Conservation (phyloP, 1,284 basidiomycete genomes). For the Trametes sp. region DNA sequence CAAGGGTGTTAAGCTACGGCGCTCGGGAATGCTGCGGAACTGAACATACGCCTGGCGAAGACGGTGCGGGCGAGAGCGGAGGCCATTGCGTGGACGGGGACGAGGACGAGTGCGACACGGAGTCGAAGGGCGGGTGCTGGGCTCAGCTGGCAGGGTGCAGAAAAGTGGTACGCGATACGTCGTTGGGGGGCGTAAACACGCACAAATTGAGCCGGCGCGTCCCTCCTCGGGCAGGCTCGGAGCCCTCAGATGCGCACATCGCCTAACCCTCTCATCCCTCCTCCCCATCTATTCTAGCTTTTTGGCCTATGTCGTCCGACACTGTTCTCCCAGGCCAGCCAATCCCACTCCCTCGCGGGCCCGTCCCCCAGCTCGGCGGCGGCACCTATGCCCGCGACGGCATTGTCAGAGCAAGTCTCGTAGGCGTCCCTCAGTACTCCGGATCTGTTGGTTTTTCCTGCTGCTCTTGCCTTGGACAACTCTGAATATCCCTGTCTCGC, state of each 20-base stretch:
- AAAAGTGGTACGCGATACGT: slow-evolving; percentile 31
- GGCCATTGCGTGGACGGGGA: slow-evolving; percentile 54
- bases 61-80: slow-evolving; percentile 66
- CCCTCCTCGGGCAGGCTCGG: slow-evolving; percentile 31
- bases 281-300: slow-evolving; percentile 6
- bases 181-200: slow-evolving; percentile 47
- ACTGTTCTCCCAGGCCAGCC: slow-evolving; percentile 86
- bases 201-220: slow-evolving; percentile 37
- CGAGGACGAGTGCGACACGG: slow-evolving; percentile 24
- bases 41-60: slow-evolving; percentile 67
- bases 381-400: slow-evolving; percentile 78
- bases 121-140: slow-evolving; percentile 21
- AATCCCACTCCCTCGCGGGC: slow-evolving; percentile 64
- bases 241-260: slow-evolving; percentile 17
- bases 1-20: slow-evolving; percentile 15
- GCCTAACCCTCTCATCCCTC: slow-evolving; percentile 17
- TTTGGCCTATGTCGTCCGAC: slow-evolving; percentile 47
- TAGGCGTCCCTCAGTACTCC: slow-evolving; percentile 69
- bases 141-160: slow-evolving; percentile 28
- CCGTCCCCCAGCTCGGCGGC: slow-evolving; percentile 65
- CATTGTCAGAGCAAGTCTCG: slow-evolving; percentile 74
- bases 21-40: slow-evolving; percentile 1
- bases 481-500: slow-evolving; percentile 33
- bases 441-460: slow-evolving; percentile 67
- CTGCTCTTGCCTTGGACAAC: slow-evolving; percentile 30